Conservation (phyloP, 2,329 filamentous ascomycete species). For the Ceratocystis eucalypticola region DNA sequence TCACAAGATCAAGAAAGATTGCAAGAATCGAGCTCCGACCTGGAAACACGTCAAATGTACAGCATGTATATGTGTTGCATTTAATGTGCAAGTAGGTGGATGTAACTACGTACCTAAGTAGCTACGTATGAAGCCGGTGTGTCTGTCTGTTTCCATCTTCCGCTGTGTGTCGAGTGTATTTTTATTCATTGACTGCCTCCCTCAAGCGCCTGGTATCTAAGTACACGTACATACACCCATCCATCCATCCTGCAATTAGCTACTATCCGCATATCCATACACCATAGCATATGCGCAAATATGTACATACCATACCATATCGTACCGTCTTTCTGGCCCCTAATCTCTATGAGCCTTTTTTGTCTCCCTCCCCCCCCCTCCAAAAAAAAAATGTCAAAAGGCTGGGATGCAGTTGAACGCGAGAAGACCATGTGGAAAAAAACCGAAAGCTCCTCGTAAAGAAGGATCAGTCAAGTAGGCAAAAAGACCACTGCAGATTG, state of each 20-base stretch:
- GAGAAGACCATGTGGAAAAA: neutral
- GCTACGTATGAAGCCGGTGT: too few species aligned
- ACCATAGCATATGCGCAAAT: neutral
- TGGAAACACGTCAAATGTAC: neutral
- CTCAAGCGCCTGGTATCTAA: too few species aligned
- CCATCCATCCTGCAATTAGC: neutral
- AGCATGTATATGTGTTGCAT: neutral
- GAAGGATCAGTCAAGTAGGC: neutral
- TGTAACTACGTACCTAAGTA: too few species aligned
- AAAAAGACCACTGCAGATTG: neutral
- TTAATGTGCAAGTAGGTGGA: too few species aligned
- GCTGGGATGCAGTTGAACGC: neutral
- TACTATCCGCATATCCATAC: neutral
- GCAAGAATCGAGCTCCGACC: neutral
- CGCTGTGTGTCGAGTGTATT: too few species aligned
- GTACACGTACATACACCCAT: too few species aligned
- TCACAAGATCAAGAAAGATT: neutral
- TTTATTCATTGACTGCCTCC: too few species aligned
- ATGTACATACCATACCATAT: neutral
- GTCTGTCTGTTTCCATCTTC: too few species aligned
- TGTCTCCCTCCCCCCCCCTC: too few species aligned
- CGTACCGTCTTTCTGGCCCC: neutral
- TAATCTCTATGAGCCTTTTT: neutral
- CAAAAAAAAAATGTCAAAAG: neutral
- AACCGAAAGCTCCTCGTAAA: neutral